Evolutionary conservation across 345 rosid species (phyloP), one percentile per base, ranked within the genome.

Genomic region (Iberis pinnata): DNA sequence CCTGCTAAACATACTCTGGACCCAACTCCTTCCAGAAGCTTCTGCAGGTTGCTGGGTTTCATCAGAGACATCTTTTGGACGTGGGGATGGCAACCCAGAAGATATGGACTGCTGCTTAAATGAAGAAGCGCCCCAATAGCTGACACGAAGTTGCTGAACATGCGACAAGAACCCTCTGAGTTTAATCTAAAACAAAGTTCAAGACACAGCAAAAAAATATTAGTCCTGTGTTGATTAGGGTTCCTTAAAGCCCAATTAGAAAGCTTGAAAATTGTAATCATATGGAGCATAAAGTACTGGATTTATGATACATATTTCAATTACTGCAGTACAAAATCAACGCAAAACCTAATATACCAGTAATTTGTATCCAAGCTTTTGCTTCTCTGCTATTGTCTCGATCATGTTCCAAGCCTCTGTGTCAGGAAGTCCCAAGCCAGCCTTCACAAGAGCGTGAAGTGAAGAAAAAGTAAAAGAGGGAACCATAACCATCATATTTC

Each of bases 11-110:
- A 92, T 92, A 71, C 98, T 92, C 70, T 92, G 98, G 43, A 88
- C 98, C 98, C 98, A 92, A 70, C 95, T 92, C 76, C 98, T 81
- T 58, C 98, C 93, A 75, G 98, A 73, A 45, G 95, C 95, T 77
- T 88, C 98, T 13, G 88, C 75, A 66, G 98, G 86, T 74, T 83
- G 86, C 72, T 88, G 79, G 72, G 67, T 72, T 60, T 92, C 95
- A 73, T 75, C 82, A 31, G 75, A 43, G 22, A 57, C 74, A 71
- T 92, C 97, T 69, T 78, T 88, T 18, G 89, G 76, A 56, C 73
- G 89, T 19, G 98, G 97, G 48, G 98, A 92, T 51, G 85, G 70
- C 72, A 88, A 71, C 43, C 88, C 98, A 64, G 83, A 70, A 61
- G 76, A 71, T 20, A 77, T 38, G 8, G 76, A 69, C 52, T 70